phyloP scores from a whole-genome alignment of 1,284 basidiomycete genomes.

The Melampsora americana region DNA sequence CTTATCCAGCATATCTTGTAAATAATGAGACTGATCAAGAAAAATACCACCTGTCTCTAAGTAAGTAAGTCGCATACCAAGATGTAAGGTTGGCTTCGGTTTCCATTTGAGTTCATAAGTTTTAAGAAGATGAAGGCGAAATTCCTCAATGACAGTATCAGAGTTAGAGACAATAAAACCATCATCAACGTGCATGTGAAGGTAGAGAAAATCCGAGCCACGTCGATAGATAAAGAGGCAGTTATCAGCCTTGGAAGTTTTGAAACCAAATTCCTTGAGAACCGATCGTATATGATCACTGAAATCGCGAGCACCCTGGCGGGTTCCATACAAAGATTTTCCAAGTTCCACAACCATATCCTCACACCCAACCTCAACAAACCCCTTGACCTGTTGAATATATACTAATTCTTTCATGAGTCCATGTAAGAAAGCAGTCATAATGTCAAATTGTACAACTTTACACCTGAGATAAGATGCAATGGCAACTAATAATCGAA shows the following conservation, averaged over 20 bases:
- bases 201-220: not conserved
- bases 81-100: too few species aligned
- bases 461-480: not conserved
- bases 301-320: too few species aligned
- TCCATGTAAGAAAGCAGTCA: conserved; percentile 5
- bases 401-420: not conserved
- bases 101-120: too few species aligned
- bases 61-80: too few species aligned
- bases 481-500: not conserved
- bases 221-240: not conserved
- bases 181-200: conserved; percentile 5
- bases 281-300: not conserved
- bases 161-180: not conserved
- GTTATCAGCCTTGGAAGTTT: not conserved
- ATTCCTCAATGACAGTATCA: too few species aligned
- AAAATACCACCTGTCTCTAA: too few species aligned
- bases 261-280: not conserved
- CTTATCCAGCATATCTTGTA: too few species aligned
- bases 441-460: not conserved
- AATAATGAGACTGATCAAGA: too few species aligned
- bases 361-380: not conserved
- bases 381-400: conserved; percentile 3
- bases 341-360: not conserved
- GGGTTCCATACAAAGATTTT: conserved; percentile 8
- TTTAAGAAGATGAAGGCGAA: too few species aligned